Percentiles rank a stretch among this genome's conserved stretches.
phyloP scores from a whole-genome alignment of 2,329 filamentous ascomycete genomes.

The Periconia digitata region DNA sequence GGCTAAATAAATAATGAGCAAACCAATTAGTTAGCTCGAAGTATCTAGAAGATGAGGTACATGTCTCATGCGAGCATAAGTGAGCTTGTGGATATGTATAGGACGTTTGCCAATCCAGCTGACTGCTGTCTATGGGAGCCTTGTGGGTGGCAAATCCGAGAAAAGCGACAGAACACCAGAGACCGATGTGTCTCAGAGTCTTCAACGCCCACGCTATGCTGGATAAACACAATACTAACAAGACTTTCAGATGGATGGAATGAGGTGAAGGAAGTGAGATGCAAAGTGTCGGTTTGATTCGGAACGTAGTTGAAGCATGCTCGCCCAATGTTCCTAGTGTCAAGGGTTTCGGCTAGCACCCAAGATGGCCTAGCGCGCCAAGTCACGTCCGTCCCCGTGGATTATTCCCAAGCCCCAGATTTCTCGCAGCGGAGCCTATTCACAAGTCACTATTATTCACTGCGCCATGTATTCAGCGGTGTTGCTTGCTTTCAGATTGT shows the following conservation, averaged over 20 bases:
- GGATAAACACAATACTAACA: slow-evolving; percentile 14
- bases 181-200: slow-evolving; percentile 17
- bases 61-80: not conserved
- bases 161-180: slow-evolving; percentile 19
- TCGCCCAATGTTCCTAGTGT: not conserved
- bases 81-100: too few relatives aligned
- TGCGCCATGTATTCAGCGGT: slow-evolving; percentile 9
- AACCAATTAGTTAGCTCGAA: not conserved
- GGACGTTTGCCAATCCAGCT: slow-evolving; percentile 1
- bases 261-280: slow-evolving; percentile 1
- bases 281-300: not conserved
- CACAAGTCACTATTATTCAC: slow-evolving; percentile 24
- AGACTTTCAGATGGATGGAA: not conserved
- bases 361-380: slow-evolving; percentile 10
- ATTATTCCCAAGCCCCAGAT: slow-evolving; percentile 16
- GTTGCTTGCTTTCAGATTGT: slow-evolving; percentile 13
- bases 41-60: not conserved
- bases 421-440: slow-evolving; percentile 14
- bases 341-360: slow-evolving; percentile 14
- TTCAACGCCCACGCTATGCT: slow-evolving; percentile 35
- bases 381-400: slow-evolving; percentile 11
- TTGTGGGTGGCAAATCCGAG: slow-evolving; percentile 26
- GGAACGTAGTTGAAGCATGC: not conserved
- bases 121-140: slow-evolving; percentile 12
- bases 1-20: not conserved